These are phyloP conservation scores for Diutina pseudorugosa DNA, from an alignment of 1,139 yeast genomes.

Conservation along the genomic window DNA sequence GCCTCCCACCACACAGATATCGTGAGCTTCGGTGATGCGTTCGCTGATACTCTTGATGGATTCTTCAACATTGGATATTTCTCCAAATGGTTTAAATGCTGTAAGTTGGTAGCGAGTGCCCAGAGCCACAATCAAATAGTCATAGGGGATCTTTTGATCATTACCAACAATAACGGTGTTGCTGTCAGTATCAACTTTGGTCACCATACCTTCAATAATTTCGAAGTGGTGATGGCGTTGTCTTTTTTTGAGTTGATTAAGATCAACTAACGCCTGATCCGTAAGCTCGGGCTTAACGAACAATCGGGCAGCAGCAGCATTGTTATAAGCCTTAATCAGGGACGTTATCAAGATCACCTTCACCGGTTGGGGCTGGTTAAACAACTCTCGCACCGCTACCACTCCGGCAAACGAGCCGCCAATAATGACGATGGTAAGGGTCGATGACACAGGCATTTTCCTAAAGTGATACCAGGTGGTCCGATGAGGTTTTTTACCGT, in stretches of 20 bases:
- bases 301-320: slow-evolving; percentile 20
- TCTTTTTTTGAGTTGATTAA: slow-evolving; percentile 12
- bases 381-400: slow-evolving; percentile 14
- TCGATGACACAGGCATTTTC: not conserved
- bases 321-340: slow-evolving; percentile 12
- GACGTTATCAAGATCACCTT: slow-evolving; percentile 12
- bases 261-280: slow-evolving; percentile 12
- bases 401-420: slow-evolving; percentile 26
- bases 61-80: slow-evolving; percentile 7
- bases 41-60: slow-evolving; percentile 5
- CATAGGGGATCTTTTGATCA: slow-evolving; percentile 11
- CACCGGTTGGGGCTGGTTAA: slow-evolving; percentile 5
- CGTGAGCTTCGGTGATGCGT: slow-evolving; percentile 12
- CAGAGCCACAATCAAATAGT: slow-evolving; percentile 21
- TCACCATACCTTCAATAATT: slow-evolving; percentile 13
- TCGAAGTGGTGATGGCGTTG: slow-evolving; percentile 11
- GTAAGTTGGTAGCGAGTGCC: slow-evolving; percentile 15
- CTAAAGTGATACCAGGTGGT: not conserved
- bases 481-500: not conserved
- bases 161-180: slow-evolving; percentile 8
- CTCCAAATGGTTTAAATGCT: not conserved
- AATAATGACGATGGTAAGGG: slow-evolving; percentile 15
- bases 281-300: slow-evolving; percentile 15
- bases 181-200: slow-evolving; percentile 13
- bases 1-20: slow-evolving; percentile 26